Evolutionary conservation across 139 green algal species (phyloP).

Genomic region (Picochlorum sp.): DNA sequence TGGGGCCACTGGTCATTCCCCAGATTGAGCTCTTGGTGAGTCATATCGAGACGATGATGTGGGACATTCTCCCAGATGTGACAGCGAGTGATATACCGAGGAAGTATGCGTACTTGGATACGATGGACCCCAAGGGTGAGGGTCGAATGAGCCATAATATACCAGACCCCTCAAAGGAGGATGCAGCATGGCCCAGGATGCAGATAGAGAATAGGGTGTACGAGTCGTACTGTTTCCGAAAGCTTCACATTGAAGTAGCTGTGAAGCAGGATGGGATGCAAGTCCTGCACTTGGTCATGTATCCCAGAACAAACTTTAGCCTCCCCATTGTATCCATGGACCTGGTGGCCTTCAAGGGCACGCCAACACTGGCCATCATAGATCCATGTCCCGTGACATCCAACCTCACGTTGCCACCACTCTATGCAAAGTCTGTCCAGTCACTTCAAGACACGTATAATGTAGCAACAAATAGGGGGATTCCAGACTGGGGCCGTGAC

Average conservation of each 20-base stretch:
- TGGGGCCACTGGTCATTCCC: constrained; percentile 34
- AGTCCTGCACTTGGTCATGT: constrained; percentile 72
- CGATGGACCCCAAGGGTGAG: constrained; percentile 40
- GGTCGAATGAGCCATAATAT: constrained; percentile 24
- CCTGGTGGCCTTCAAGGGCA: constrained; percentile 38
- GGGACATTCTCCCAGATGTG: constrained; percentile 44
- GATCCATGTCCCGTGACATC: constrained; percentile 54
- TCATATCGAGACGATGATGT: constrained; percentile 48
- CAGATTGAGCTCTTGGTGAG: constrained; percentile 45
- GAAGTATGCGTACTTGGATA: constrained; percentile 56
- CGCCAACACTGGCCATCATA: constrained; percentile 51
- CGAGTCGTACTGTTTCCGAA: constrained; percentile 57
- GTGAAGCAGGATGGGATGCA: constrained; percentile 65
- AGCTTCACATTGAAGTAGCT: constrained; percentile 74
- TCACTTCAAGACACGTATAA: constrained; percentile 47
- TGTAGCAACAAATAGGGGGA: constrained; percentile 35
- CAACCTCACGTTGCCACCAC: constrained; percentile 40
- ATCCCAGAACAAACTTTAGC: constrained; percentile 54
- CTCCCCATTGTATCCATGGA: constrained; percentile 75
- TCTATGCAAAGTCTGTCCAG: constrained; percentile 37
- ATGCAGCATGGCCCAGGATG: constrained; percentile 55
- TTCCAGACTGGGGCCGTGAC: constrained; percentile 61
- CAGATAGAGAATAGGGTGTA: constrained; percentile 71
- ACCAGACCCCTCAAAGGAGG: constrained; percentile 38
- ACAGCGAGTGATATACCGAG: constrained; percentile 38